A percentile compares a stretch with the other conserved stretches of the same genome.
phyloP scores from a whole-genome alignment of 139 green algal species.

The Chlorella sorokiniana region DNA sequence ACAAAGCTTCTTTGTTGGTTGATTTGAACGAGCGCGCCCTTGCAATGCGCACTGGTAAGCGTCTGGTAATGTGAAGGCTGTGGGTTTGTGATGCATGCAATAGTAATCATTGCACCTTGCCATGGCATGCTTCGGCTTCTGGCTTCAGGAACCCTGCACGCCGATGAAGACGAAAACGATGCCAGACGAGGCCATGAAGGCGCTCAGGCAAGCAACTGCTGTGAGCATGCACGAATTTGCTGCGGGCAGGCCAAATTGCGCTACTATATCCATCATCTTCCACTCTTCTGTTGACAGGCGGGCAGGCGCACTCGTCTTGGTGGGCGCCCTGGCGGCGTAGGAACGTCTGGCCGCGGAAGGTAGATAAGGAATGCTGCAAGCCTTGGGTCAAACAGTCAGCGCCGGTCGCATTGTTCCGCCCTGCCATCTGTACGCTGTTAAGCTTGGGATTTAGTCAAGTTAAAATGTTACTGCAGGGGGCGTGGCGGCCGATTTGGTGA shows the following conservation, averaged over 20 bases:
- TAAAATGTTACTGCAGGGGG: neutral
- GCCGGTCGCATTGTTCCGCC: neutral
- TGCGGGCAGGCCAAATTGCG: no score
- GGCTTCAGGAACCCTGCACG: constrained; percentile 25
- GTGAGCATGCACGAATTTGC: neutral
- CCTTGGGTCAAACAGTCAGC: neutral
- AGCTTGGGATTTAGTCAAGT: neutral
- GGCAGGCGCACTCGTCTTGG: constrained; percentile 45
- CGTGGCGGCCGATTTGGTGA: constrained; percentile 22
- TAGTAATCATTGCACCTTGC: neutral
- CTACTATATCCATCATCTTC: no score
- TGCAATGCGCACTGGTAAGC: constrained; percentile 77
- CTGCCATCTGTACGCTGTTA: neutral
- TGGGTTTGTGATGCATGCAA: neutral
- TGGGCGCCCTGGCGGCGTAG: constrained; percentile 41
- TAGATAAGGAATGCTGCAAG: neutral
- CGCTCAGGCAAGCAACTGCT: neutral
- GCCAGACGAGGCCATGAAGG: constrained; percentile 47
- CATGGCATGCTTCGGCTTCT: neutral
- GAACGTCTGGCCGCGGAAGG: constrained; percentile 36
- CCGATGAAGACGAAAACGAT: constrained; percentile 68
- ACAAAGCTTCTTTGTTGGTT: constrained; percentile 83
- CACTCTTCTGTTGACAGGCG: constrained; percentile 4
- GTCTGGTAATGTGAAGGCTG: neutral
- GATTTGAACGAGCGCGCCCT: constrained; percentile 95